A percentile compares a stretch with the other conserved stretches of the same genome.
Conservation (phyloP, 179 eudicot genomes). For the Pouteria campechiana region DNA sequence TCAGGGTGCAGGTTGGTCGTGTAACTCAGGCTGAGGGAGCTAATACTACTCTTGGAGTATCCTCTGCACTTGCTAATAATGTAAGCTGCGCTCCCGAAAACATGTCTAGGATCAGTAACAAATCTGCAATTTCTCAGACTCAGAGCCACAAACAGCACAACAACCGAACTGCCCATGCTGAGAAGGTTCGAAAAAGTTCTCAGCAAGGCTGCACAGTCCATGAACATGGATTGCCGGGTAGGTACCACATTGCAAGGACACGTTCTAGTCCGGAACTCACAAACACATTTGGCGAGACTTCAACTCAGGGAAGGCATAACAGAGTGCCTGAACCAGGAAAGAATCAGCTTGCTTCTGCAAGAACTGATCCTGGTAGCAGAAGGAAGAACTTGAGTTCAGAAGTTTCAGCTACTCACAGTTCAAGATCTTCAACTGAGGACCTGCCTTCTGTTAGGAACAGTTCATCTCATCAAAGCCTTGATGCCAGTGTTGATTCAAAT, state of each 20-base stretch:
- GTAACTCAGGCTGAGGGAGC: conserved; percentile 18
- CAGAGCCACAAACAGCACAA: conserved; percentile 27
- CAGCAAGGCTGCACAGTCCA: conserved; percentile 24
- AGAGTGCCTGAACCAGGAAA: conserved; percentile 34
- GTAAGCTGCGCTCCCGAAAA: conserved; percentile 21
- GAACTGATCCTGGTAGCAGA: conserved; percentile 25
- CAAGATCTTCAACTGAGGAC: conserved; percentile 30
- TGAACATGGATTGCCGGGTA: conserved; percentile 46
- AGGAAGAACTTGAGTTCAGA: conserved; percentile 34
- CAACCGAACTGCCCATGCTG: conserved; percentile 9
- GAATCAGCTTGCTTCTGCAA: conserved; percentile 19
- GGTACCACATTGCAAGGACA: conserved; percentile 62
- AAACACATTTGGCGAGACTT: conserved; percentile 27
- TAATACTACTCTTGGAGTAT: conserved; percentile 6
- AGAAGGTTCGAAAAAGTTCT: conserved; percentile 24
- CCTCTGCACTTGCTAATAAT: conserved; percentile 18
- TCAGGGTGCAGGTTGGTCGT: conserved; percentile 12
- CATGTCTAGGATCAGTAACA: conserved; percentile 10
- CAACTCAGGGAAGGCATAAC: conserved; percentile 28
- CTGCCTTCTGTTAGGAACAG: conserved; percentile 15
- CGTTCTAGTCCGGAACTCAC: conserved; percentile 87
- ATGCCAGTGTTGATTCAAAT: conserved; percentile 22
- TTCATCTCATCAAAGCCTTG: conserved; percentile 22
- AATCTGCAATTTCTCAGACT: conserved; percentile 10
- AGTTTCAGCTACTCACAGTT: conserved; percentile 16